A percentile compares a stretch with the other conserved stretches of the same genome.
These are phyloP conservation scores for Parsonsia alboflavescens DNA, from an alignment of 257 asterid genomes.

Conservation along the genomic window DNA sequence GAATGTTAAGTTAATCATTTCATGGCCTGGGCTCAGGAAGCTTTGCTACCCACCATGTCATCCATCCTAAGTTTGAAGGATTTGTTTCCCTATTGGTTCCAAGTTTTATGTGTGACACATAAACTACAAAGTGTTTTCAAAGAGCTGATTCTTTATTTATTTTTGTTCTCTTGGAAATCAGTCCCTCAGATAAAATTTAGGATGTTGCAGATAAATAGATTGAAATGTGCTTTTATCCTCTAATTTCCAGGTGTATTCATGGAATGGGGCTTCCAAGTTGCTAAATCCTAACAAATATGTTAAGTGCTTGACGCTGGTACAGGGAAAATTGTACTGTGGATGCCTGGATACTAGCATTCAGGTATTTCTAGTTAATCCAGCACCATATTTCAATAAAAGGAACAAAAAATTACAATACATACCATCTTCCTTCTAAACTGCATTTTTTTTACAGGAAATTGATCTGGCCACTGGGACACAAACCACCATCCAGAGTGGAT, in stretches of 20 bases:
- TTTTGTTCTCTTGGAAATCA: neutral
- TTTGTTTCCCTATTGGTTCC: neutral
- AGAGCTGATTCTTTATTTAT: neutral
- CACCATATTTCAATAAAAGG: neutral
- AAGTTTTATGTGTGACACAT: neutral
- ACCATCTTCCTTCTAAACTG: neutral
- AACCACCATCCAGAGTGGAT: slow-evolving; percentile 59
- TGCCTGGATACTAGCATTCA: slow-evolving; percentile 79
- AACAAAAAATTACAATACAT: neutral
- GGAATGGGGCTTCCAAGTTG: slow-evolving; percentile 61
- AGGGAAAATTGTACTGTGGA: slow-evolving; percentile 74
- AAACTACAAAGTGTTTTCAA: neutral
- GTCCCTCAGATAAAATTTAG: neutral
- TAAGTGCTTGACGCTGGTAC: slow-evolving; percentile 55
- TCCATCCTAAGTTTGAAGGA: neutral
- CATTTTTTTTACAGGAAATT: slow-evolving; percentile 41
- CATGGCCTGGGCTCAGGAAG: neutral
- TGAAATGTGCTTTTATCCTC: neutral
- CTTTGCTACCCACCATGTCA: neutral
- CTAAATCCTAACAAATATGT: slow-evolving; percentile 57
- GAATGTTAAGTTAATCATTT: neutral
- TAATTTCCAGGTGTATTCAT: slow-evolving; percentile 50
- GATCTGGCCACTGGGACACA: slow-evolving; percentile 68
- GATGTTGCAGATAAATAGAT: neutral
- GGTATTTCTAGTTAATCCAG: slow-evolving; percentile 25